These are phyloP conservation scores for Ophiocordyceps sinensis DNA, from an alignment of 2,329 filamentous ascomycete genomes.

Conservation along the genomic window DNA sequence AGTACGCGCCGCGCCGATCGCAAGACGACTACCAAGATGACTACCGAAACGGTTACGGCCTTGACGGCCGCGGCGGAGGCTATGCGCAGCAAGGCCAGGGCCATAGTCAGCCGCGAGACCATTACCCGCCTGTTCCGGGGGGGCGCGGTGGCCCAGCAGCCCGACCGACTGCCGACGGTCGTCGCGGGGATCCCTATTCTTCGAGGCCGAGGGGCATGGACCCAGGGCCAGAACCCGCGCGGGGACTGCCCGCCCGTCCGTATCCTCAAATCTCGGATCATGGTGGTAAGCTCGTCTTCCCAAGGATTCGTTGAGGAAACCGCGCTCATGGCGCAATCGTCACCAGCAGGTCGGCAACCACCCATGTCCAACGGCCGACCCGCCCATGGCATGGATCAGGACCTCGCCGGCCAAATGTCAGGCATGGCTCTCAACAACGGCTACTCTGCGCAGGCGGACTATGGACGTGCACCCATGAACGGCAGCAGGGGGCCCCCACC, in stretches of 20 bases:
- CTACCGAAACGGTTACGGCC: conserved; percentile 30
- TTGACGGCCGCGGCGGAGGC: conserved; percentile 29
- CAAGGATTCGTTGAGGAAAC: too few species aligned
- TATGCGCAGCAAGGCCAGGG: conserved; percentile 28
- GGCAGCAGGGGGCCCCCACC: conserved; percentile 11
- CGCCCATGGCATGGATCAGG: conserved; percentile 13
- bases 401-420: conserved; percentile 18
- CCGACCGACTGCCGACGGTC: conserved; percentile 26
- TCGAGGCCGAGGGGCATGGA: conserved; percentile 20
- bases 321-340: not conserved
- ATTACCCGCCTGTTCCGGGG: conserved; percentile 24
- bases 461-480: conserved; percentile 9
- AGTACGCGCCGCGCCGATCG: conserved; percentile 22
- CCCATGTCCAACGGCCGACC: conserved; percentile 5
- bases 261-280: conserved; percentile 27
- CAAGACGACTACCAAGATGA: conserved; percentile 33
- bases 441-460: conserved; percentile 10
- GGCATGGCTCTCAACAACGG: conserved; percentile 18
- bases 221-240: conserved; percentile 15
- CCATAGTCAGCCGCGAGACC: conserved; percentile 31
- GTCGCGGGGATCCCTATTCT: conserved; percentile 23
- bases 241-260: conserved; percentile 11
- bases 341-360: conserved; percentile 11
- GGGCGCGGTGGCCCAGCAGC: conserved; percentile 19
- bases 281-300: conserved; percentile 8